Conservation (phyloP, 1,139 yeast species). For the Scheffersomyces titani region DNA sequence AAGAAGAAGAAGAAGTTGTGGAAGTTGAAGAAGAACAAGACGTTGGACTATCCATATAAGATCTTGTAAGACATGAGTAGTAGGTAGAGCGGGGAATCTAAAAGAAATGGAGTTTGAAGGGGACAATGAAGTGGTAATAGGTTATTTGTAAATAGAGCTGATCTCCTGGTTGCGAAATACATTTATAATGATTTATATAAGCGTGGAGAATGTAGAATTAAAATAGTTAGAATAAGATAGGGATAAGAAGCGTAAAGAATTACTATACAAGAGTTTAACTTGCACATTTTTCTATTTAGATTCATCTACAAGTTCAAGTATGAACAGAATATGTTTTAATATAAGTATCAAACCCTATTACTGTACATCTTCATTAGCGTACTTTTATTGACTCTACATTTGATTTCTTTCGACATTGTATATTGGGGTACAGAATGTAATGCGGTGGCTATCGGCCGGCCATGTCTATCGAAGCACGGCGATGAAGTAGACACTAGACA, state of each 20-base stretch:
- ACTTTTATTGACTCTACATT: not conserved
- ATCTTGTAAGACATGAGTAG: slow-evolving; percentile 4
- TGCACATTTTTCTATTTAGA: too few relatives aligned
- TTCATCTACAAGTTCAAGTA: not conserved
- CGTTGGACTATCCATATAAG: slow-evolving; percentile 81
- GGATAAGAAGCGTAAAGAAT: too few relatives aligned
- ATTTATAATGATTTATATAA: too few relatives aligned
- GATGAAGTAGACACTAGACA: not conserved
- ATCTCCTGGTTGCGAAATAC: not conserved
- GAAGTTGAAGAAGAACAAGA: slow-evolving; percentile 78
- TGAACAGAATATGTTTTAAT: not conserved
- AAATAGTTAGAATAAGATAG: too few relatives aligned
- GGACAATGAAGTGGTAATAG: not conserved
- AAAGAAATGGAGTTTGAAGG: not conserved
- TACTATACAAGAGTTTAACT: too few relatives aligned
- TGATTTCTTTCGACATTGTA: not conserved
- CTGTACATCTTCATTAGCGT: too few relatives aligned
- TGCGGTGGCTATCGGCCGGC: not conserved
- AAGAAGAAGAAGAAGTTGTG: slow-evolving; percentile 87
- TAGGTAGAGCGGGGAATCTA: not conserved
- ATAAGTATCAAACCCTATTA: not conserved
- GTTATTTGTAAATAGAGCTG: not conserved
- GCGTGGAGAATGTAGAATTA: too few relatives aligned
- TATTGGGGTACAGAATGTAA: not conserved
- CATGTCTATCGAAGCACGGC: not conserved